A percentile compares a stretch with the other conserved stretches of the same genome.
Conservation (phyloP, 148 eudicot species). For the Linanthus parryae region DNA sequence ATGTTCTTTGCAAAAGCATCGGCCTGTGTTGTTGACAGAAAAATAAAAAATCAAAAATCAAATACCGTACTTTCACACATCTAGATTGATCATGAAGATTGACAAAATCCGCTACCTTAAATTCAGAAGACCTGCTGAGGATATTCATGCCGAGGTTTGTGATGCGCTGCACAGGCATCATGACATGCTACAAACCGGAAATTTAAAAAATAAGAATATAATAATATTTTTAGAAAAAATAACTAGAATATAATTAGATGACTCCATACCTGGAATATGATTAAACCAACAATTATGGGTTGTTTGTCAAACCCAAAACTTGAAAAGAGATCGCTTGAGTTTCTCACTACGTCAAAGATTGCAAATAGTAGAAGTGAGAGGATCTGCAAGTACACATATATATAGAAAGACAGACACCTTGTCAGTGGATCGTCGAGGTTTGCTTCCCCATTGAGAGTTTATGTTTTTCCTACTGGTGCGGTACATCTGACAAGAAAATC, state of each 20-base stretch:
- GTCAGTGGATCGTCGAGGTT: background rate
- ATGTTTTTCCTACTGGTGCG: too few species aligned
- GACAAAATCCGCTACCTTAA: background rate
- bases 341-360: slow-evolving; percentile 81
- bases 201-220: background rate
- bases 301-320: slow-evolving; percentile 85
- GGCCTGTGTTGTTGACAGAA: background rate
- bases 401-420: background rate
- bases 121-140: background rate
- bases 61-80: too few species aligned
- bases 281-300: slow-evolving; percentile 81
- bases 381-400: slow-evolving; percentile 38
- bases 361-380: slow-evolving; percentile 76
- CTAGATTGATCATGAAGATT: too few species aligned
- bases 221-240: too few species aligned
- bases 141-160: background rate
- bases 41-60: too few species aligned
- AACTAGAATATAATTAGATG: too few species aligned
- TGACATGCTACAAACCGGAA: background rate
- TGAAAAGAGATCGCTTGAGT: slow-evolving; percentile 72
- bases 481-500: too few species aligned
- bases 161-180: background rate
- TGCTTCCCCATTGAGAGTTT: too few species aligned
- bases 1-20: background rate
- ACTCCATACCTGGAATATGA: slow-evolving; percentile 67